phyloP scores from a whole-genome alignment of 2,329 filamentous ascomycete species.

The Parafenestella ontariensis region DNA sequence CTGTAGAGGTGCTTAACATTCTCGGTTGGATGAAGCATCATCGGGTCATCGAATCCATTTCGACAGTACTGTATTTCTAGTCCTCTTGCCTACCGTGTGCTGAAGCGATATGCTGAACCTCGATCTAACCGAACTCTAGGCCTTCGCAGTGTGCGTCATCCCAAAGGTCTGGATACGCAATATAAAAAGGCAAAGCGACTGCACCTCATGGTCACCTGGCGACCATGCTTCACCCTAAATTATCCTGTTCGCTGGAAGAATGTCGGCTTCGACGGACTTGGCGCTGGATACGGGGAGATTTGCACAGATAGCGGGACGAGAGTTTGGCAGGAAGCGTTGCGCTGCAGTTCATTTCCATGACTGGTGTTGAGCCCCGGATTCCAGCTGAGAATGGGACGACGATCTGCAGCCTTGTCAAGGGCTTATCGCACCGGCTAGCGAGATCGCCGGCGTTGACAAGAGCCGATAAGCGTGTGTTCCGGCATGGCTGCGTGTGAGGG shows the following conservation, averaged over 20 bases:
- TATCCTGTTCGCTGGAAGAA: conserved; percentile 11
- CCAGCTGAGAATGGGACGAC: conserved; percentile 22
- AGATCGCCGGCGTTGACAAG: conserved; percentile 10
- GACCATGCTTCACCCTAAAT: background rate
- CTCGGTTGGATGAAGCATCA: too few species aligned
- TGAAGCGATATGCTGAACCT: too few species aligned
- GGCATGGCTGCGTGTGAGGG: background rate
- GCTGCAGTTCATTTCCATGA: conserved; percentile 12
- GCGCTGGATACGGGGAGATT: conserved; percentile 10
- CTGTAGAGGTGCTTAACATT: too few species aligned
- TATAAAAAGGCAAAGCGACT: background rate
- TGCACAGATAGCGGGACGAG: conserved; percentile 15
- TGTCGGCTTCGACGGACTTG: conserved; percentile 1
- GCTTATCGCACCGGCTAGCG: conserved; percentile 16
- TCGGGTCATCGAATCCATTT: too few species aligned
- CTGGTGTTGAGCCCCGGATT: conserved; percentile 20
- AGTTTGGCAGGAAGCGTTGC: conserved; percentile 7
- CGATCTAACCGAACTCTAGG: background rate
- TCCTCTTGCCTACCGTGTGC: too few species aligned
- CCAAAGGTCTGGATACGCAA: background rate
- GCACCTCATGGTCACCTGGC: conserved; percentile 9
- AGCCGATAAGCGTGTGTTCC: conserved; percentile 1
- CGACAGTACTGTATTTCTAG: too few species aligned
- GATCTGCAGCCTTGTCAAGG: conserved; percentile 21
- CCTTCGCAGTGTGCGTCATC: background rate